Evolutionary conservation across 1,284 basidiomycete species (phyloP).

Genomic region (Sphagnurus paluster): DNA sequence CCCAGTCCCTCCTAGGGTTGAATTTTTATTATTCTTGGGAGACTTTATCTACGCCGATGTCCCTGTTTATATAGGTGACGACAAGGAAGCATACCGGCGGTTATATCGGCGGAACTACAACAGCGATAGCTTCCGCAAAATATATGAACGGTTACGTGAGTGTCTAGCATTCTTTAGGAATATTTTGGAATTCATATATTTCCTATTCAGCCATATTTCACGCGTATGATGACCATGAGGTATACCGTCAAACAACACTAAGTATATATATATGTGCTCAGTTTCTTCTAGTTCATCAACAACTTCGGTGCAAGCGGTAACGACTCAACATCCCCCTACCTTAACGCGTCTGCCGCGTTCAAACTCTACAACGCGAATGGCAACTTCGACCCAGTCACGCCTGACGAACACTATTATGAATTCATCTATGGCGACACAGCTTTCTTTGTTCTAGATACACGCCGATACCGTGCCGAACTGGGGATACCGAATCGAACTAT

Average conservation of each 20-base stretch:
- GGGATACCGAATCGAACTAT: slow-evolving; percentile 57
- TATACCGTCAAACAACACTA: slow-evolving; percentile 19
- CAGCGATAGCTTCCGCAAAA: slow-evolving; percentile 61
- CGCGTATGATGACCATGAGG: slow-evolving; percentile 68
- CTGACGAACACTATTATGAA: slow-evolving; percentile 61
- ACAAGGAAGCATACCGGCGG: slow-evolving; percentile 56
- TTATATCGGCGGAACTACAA: slow-evolving; percentile 66
- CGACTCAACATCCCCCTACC: slow-evolving; percentile 54
- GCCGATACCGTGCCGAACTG: slow-evolving; percentile 57
- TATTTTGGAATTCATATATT: background rate
- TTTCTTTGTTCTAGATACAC: slow-evolving; percentile 82
- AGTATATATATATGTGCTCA: slow-evolving; percentile 5
- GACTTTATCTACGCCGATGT: slow-evolving; percentile 83
- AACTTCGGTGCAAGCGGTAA: slow-evolving; percentile 62
- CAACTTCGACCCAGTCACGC: slow-evolving; percentile 56
- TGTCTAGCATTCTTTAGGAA: slow-evolving; percentile 19
- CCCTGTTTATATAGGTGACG: slow-evolving; percentile 60
- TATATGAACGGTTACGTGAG: slow-evolving; percentile 68
- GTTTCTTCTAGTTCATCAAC: slow-evolving; percentile 49
- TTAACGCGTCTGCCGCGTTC: slow-evolving; percentile 65
- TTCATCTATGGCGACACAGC: slow-evolving; percentile 70
- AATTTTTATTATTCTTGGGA: slow-evolving; percentile 71
- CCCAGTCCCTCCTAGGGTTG: slow-evolving; percentile 76
- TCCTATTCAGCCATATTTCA: slow-evolving; percentile 52
- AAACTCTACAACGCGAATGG: slow-evolving; percentile 64